These are phyloP conservation scores for Fusarium sp. DNA, from an alignment of 2,329 filamentous ascomycete genomes.

Conservation along the genomic window DNA sequence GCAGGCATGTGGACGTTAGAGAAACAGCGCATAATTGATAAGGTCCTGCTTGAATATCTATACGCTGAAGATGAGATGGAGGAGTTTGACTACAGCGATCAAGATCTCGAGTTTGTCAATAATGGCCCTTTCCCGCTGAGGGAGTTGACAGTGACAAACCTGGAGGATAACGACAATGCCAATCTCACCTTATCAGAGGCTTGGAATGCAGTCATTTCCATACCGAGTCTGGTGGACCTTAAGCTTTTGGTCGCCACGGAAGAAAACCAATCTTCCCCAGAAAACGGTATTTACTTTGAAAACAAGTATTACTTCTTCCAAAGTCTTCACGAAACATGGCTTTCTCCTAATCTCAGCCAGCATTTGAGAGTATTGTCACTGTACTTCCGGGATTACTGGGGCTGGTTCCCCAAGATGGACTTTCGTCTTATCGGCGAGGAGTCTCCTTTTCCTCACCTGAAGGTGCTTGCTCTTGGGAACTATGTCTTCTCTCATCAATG, in stretches of 20 bases:
- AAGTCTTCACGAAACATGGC: conserved; percentile 41
- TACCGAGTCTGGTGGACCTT: conserved; percentile 7
- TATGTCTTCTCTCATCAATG: conserved; percentile 59
- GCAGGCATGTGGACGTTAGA: conserved; percentile 29
- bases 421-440: conserved; percentile 40
- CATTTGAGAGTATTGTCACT: conserved; percentile 56
- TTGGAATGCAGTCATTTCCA: conserved; percentile 6
- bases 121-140: not conserved
- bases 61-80: fast-evolving
- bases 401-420: conserved; percentile 57
- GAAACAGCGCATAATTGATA: conserved; percentile 19
- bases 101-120: not conserved
- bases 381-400: conserved; percentile 55
- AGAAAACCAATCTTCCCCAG: not conserved
- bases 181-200: not conserved
- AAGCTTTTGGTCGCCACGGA: conserved; percentile 12
- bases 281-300: not conserved
- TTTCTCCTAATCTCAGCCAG: conserved; percentile 24
- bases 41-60: not conserved
- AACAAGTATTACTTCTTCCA: conserved; percentile 42
- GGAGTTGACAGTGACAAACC: conserved; percentile 27
- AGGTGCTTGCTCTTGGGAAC: conserved; percentile 56
- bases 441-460: conserved; percentile 54
- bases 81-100: not conserved
- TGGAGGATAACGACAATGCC: conserved; percentile 24